Evolutionary conservation across 192 early-diverging fungal genomes (phyloP).

Genomic region (Coemansia sp.): DNA sequence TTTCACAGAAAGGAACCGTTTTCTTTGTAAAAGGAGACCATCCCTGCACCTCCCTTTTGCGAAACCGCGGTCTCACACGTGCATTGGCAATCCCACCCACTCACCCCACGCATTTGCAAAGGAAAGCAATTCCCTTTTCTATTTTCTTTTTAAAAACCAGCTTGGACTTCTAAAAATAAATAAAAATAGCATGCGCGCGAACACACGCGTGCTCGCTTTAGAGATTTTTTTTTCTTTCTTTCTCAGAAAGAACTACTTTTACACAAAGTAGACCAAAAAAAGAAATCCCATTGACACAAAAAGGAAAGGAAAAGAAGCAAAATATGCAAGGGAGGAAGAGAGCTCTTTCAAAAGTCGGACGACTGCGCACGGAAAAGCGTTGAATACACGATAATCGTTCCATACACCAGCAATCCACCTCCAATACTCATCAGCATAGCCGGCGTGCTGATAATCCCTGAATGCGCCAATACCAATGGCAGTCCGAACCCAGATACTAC

Average conservation of each 20-base stretch:
- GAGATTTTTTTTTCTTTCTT: not conserved
- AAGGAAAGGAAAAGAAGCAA: not conserved
- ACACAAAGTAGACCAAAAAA: not conserved
- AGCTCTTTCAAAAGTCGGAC: conserved; percentile 29
- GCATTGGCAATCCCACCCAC: not conserved
- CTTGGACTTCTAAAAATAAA: conserved; percentile 1
- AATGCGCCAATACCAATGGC: conserved; percentile 82
- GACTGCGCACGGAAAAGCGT: conserved; percentile 46
- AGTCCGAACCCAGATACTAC: conserved; percentile 90
- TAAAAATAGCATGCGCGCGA: no score
- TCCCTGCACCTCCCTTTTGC: not conserved
- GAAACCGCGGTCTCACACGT: conserved; percentile 1
- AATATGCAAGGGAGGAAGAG: not conserved
- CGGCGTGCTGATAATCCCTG: conserved; percentile 73
- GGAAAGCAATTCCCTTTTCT: not conserved
- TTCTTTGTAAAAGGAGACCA: not conserved
- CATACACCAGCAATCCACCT: conserved; percentile 93
- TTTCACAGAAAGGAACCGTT: conserved; percentile 8
- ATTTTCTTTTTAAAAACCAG: not conserved
- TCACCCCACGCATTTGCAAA: not conserved
- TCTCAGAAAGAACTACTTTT: no score
- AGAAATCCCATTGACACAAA: not conserved
- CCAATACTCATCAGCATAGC: conserved; percentile 91
- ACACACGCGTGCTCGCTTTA: not conserved
- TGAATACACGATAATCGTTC: conserved; percentile 72